Conservation (phyloP, 2,329 filamentous ascomycete genomes). For the Alternaria viburni region DNA sequence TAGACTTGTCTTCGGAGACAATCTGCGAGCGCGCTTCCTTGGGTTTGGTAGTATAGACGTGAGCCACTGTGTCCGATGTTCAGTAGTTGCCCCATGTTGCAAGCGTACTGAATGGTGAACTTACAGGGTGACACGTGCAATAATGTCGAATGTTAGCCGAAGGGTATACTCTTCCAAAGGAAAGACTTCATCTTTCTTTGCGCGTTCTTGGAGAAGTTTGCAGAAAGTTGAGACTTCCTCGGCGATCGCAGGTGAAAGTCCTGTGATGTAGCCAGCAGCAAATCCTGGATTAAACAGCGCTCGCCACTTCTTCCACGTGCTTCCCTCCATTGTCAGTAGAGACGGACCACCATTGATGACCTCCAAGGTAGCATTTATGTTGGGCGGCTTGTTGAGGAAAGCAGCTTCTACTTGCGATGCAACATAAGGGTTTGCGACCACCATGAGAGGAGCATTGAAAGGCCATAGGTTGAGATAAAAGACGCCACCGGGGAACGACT, state of each 20-base stretch:
- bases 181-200: constrained; percentile 12
- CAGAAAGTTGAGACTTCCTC: constrained; percentile 23
- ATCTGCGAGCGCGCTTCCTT: constrained; percentile 12
- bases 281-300: constrained; percentile 26
- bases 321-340: constrained; percentile 18
- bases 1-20: constrained; percentile 17
- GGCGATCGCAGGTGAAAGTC: constrained; percentile 28
- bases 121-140: constrained; percentile 23
- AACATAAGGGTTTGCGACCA: constrained; percentile 9
- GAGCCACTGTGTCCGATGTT: constrained; percentile 5
- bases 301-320: constrained; percentile 39
- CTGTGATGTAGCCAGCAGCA: constrained; percentile 54
- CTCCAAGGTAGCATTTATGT: constrained; percentile 27
- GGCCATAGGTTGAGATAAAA: constrained; percentile 29
- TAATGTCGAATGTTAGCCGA: constrained; percentile 24
- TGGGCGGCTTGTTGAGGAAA: constrained; percentile 13
- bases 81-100: not conserved
- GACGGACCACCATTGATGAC: constrained; percentile 8
- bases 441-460: constrained; percentile 16
- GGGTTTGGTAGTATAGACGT: constrained; percentile 17
- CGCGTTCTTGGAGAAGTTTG: constrained; percentile 11
- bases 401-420: constrained; percentile 15
- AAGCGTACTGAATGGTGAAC: not conserved
- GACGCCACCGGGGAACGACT: constrained; percentile 26
- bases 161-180: constrained; percentile 21